Base-by-base conservation (phyloP, 2,329 filamentous ascomycete genomes). In the Monilinia fructigena region DNA sequence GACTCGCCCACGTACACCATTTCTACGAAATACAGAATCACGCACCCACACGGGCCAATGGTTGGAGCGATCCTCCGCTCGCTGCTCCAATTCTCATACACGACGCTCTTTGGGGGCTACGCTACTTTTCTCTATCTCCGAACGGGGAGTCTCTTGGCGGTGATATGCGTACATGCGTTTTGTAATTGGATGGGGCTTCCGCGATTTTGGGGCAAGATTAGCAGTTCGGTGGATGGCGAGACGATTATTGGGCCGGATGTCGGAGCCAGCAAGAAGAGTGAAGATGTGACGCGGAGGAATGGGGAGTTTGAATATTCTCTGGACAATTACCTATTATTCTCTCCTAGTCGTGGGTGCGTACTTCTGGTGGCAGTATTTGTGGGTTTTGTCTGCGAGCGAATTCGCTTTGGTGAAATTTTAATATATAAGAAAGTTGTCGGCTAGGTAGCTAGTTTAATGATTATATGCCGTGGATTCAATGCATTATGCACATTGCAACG, bases 171-270 rank as follows among this genome's bases (percentile, higher is more conserved):
- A 6, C 95, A 99, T 75, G 84, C 86, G 12, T 95, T 98, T 76
- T 99, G 95, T 80, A 99, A 99, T 76, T 90, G 86, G 80, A 91
- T 93, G 84, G 95, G 95, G 10, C 80, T 98, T 60, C 95, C 95
- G 28, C 85, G 93, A 8, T 79, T 98, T 67, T 96, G 91, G 88
- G 94, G 95, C 0, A 81, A 85, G 11, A 86, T 97, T 4, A 85
- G 80, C 20, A 69, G 60, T n/a, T 23, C 23, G 5, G 63, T 61
- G 20, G 40, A 56, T 45, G 73, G 66, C 45, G 72, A 72, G 52
- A 70, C 61, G 28, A 69, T 71, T 40, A 72, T 72, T 16, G 54
- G 67, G 52, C 65, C 70, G 54, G 66, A 74, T 72, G 70, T 72
- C 67, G 70, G 72, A 65, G 70, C 73, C 16, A 71, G 76, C 52